Base-by-base conservation (phyloP, 331 rosid species). In the Ulmus americana region DNA sequence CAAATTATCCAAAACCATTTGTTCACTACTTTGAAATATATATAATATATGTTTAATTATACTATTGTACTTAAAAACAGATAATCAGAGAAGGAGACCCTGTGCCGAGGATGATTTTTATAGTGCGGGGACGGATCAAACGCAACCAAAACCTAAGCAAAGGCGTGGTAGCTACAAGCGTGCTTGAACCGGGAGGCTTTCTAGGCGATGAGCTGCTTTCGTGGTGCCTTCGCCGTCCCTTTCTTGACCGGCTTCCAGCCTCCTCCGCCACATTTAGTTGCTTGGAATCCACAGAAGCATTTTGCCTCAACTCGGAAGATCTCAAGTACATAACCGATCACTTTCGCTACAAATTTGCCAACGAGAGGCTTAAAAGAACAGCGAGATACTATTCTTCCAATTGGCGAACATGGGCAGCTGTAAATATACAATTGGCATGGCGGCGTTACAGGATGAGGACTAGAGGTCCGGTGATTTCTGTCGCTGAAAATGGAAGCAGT, bases 361-460 rank as follows among this genome's bases (percentile, higher is more conserved):
- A 92, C 13, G 97, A 92, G 69, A 82, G 97, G 63, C 90, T 89
- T 1, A 92, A 92, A 75, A 70, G 95, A 72, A 87, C 98, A 0
- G 95, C 98, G 0, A 86, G 98, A 65, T 92, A 89, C 52, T 92
- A 92, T 83, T 92, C 98, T 7, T 92, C 98, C 2, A 92, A 92
- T 73, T 92, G 98, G 98, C 63, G 98, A 63, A 92, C 98, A 7
- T 92, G 98, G 98, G 98, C 95, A 16, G 86, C 98, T 15, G 97
- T 92, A 35, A 92, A 80, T 40, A 76, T 92, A 53, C 98, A 92
- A 72, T 69, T 92, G 15, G 88, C 90, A 45, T 92, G 90, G 87
- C 78, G 78, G 46, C 83, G 88, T 61, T 79, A 89, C 91, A 79
- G 90, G 88, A 52, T 70, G 78, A 89, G 95, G 91, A 89, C 85